Evolutionary conservation across 805 yeast genomes (phyloP).

Genomic region (Lipomyces sp.): DNA sequence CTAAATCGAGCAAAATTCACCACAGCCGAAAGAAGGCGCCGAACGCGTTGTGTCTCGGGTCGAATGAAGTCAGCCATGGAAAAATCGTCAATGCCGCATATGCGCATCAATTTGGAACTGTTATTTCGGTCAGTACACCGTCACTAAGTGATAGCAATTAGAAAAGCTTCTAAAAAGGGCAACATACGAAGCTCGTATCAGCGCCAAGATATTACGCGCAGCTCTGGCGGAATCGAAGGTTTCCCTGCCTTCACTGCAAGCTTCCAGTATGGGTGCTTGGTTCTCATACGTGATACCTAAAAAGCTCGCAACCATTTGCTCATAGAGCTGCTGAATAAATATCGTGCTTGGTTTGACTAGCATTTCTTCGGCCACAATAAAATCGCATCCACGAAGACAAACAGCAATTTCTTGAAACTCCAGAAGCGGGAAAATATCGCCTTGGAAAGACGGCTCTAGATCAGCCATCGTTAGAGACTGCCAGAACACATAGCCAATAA

Average conservation of each 20-base stretch:
- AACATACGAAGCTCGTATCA: conserved; percentile 20
- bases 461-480: neutral
- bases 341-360: conserved; percentile 56
- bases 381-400: conserved; percentile 60
- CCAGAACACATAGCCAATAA: neutral
- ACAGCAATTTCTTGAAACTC: conserved; percentile 56
- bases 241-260: conserved; percentile 38
- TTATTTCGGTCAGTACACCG: neutral
- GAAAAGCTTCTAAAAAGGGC: neutral
- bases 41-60: conserved; percentile 68
- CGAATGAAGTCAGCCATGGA: conserved; percentile 66
- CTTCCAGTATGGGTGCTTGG: conserved; percentile 32
- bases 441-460: conserved; percentile 23
- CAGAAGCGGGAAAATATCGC: conserved; percentile 52
- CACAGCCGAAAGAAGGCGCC: conserved; percentile 72
- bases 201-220: conserved; percentile 26
- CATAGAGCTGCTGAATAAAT: conserved; percentile 53
- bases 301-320: conserved; percentile 60
- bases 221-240: conserved; percentile 27
- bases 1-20: conserved; percentile 82
- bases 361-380: conserved; percentile 58
- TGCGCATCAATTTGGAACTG: conserved; percentile 26
- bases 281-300: conserved; percentile 48
- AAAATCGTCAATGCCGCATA: conserved; percentile 75
- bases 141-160: neutral